Evolutionary conservation across 1,284 basidiomycete genomes (phyloP).

Genomic region (Golubevia sp.): DNA sequence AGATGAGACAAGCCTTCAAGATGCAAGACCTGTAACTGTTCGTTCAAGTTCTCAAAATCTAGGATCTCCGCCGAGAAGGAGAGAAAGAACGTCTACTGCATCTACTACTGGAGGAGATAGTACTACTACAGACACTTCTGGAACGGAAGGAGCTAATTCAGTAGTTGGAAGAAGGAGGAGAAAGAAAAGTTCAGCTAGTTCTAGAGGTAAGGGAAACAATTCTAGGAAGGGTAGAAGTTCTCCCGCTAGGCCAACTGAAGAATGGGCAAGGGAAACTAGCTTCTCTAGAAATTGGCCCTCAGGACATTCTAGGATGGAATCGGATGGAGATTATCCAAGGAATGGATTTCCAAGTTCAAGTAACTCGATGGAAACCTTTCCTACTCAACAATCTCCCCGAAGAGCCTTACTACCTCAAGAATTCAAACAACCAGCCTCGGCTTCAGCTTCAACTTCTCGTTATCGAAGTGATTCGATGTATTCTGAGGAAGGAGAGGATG

Average conservation of each 20-base stretch:
- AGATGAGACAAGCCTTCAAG: neutral
- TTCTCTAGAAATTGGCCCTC: neutral
- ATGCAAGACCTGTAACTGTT: neutral
- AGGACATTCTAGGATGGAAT: neutral
- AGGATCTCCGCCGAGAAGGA: neutral
- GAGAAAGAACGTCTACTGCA: neutral
- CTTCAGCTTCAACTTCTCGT: neutral
- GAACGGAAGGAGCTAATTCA: neutral
- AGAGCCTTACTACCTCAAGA: neutral
- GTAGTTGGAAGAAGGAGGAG: neutral
- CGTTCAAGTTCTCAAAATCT: neutral
- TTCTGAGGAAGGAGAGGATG: neutral
- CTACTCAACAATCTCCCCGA: neutral
- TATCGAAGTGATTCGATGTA: neutral
- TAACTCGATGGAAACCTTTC: neutral
- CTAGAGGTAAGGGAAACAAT: neutral
- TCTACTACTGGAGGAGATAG: neutral
- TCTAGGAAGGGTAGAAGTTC: neutral
- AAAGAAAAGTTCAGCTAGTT: neutral
- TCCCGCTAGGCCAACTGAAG: neutral
- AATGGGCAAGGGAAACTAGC: neutral
- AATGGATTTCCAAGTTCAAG: neutral
- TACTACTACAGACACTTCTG: neutral
- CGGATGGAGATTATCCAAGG: neutral
- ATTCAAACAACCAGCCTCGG: neutral